Percentiles rank a stretch among this genome's conserved stretches.
Evolutionary conservation across 2,329 filamentous ascomycete genomes (phyloP).

Genomic region (Penicillium sp.): DNA sequence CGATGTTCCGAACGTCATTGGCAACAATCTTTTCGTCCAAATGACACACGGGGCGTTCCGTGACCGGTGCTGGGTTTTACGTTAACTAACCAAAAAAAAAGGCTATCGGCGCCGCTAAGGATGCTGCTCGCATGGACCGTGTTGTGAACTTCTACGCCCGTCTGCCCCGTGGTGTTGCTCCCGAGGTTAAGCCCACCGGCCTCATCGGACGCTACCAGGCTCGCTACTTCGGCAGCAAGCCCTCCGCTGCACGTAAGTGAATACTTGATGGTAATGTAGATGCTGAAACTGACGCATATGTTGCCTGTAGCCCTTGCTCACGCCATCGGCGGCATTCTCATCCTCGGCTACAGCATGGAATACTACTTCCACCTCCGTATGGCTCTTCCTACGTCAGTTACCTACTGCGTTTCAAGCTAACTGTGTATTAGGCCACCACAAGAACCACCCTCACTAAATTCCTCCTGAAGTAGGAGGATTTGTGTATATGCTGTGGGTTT

Average conservation of each 20-base stretch:
- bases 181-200: conserved; percentile 80
- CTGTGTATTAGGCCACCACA: conserved; percentile 82
- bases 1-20: conserved; percentile 21
- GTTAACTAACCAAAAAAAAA: conserved; percentile 53
- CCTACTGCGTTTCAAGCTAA: conserved; percentile 9
- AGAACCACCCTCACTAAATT: conserved; percentile 97
- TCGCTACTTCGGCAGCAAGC: conserved; percentile 92
- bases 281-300: conserved; percentile 10
- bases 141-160: conserved; percentile 99
- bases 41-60: conserved; percentile 15
- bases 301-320: conserved; percentile 78
- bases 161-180: conserved; percentile 89
- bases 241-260: conserved; percentile 82
- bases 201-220: conserved; percentile 85
- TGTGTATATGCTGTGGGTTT: conserved; percentile 48
- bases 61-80: conserved; percentile 17
- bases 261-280: background rate
- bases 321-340: conserved; percentile 75
- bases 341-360: conserved; percentile 92
- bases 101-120: conserved; percentile 92
- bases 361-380: conserved; percentile 99
- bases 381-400: conserved; percentile 44
- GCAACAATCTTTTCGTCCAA: conserved; percentile 30
- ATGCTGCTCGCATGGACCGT: conserved; percentile 96
- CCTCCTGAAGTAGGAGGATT: conserved; percentile 31